These are phyloP conservation scores for Phytophthora meadii DNA, from an alignment of 352 stramenopile genomes.

Conservation along the genomic window DNA sequence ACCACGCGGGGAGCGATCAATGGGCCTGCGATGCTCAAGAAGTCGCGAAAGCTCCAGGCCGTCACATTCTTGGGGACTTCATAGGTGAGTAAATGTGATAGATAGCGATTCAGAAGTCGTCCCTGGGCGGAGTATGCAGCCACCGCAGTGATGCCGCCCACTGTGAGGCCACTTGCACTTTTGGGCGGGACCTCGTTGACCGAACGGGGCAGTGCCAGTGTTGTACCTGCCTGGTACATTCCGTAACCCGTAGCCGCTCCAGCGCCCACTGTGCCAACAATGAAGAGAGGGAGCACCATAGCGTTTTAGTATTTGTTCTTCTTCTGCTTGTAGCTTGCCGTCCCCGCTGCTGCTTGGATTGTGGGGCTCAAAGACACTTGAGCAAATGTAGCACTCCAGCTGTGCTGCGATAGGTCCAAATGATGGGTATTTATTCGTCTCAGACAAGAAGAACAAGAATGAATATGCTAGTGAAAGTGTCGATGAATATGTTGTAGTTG, in stretches of 20 bases:
- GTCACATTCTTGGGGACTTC: constrained; percentile 74
- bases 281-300: constrained; percentile 78
- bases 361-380: constrained; percentile 7
- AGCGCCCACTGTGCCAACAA: constrained; percentile 55
- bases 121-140: constrained; percentile 62
- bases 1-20: constrained; percentile 61
- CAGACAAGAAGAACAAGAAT: background rate
- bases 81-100: constrained; percentile 74
- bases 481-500: background rate
- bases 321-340: constrained; percentile 2
- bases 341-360: constrained; percentile 19
- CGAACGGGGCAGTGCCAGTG: constrained; percentile 47
- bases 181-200: constrained; percentile 46
- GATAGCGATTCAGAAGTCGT: constrained; percentile 58
- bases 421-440: constrained; percentile 22
- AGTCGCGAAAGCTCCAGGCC: constrained; percentile 74
- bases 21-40: constrained; percentile 65
- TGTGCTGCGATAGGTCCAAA: constrained; percentile 25
- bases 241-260: constrained; percentile 61
- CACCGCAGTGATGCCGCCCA: constrained; percentile 40
- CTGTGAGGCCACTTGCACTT: constrained; percentile 45
- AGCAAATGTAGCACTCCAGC: constrained; percentile 4
- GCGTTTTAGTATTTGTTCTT: constrained; percentile 1
- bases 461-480: background rate
- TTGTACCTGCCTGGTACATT: constrained; percentile 73